Percentiles rank a stretch among this genome's conserved stretches.
Conservation (phyloP, 179 eudicot genomes). For the Corrigiola litoralis region DNA sequence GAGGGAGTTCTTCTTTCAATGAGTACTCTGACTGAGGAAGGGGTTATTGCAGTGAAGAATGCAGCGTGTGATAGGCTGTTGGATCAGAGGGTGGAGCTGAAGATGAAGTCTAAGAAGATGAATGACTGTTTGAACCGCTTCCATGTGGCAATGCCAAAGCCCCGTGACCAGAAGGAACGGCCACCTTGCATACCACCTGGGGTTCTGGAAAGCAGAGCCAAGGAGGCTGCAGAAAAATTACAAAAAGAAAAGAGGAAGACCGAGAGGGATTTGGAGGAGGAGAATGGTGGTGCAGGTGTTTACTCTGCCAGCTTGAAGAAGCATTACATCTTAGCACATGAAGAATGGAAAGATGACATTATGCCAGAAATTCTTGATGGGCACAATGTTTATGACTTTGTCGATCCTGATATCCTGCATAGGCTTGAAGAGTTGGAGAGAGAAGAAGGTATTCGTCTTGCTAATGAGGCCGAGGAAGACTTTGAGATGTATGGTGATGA, state of each 20-base stretch:
- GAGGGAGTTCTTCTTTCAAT: slow-evolving; percentile 71
- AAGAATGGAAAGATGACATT: slow-evolving; percentile 86
- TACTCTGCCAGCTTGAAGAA: slow-evolving; percentile 85
- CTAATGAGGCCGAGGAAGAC: slow-evolving; percentile 62
- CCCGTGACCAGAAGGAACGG: slow-evolving; percentile 77
- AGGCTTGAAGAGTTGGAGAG: slow-evolving; percentile 87
- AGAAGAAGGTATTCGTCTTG: slow-evolving; percentile 70
- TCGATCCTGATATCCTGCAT: slow-evolving; percentile 81
- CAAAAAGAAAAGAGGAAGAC: slow-evolving; percentile 57
- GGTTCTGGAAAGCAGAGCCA: slow-evolving; percentile 67
- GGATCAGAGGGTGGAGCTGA: slow-evolving; percentile 83
- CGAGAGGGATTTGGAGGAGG: slow-evolving; percentile 75
- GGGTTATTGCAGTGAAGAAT: slow-evolving; percentile 78
- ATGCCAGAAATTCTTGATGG: slow-evolving; percentile 91
- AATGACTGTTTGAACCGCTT: slow-evolving; percentile 85
- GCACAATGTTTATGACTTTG: slow-evolving; percentile 83
- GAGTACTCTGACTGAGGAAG: slow-evolving; percentile 93
- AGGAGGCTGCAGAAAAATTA: slow-evolving; percentile 41
- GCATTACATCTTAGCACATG: slow-evolving; percentile 65
- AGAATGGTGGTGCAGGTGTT: slow-evolving; percentile 96
- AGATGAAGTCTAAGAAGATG: slow-evolving; percentile 94
- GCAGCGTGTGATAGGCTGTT: slow-evolving; percentile 89
- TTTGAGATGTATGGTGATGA: slow-evolving; percentile 74
- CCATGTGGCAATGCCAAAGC: slow-evolving; percentile 86
- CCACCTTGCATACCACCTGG: slow-evolving; percentile 84